A percentile compares a stretch with the other conserved stretches of the same genome.
Evolutionary conservation across 257 asterid species (phyloP).

Genomic region (Verbascum thapsus): DNA sequence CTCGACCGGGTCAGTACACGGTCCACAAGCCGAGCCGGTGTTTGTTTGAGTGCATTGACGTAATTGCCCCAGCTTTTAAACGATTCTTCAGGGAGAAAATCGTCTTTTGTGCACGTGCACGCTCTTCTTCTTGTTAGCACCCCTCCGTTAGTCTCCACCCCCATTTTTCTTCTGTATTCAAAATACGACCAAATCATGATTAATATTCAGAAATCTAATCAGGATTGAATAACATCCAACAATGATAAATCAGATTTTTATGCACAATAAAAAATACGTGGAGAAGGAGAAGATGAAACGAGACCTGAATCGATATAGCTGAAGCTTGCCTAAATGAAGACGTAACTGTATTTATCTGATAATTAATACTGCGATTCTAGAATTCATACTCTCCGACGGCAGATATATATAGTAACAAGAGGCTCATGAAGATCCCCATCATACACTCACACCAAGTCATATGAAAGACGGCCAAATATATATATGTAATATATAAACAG

Average conservation of each 20-base stretch:
- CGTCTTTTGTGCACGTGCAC: slow-evolving; percentile 50
- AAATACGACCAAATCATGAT: no score
- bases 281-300: no score
- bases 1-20: slow-evolving; percentile 54
- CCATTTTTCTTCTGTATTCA: slow-evolving; percentile 41
- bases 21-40: slow-evolving; percentile 51
- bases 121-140: slow-evolving; percentile 38
- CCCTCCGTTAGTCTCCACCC: slow-evolving; percentile 20
- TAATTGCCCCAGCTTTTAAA: slow-evolving; percentile 60
- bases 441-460: neutral
- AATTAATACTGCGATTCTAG: no score
- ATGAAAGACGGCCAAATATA: neutral
- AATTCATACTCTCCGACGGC: no score
- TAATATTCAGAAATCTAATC: no score
- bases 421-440: neutral
- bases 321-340: neutral
- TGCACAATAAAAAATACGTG: neutral
- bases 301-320: neutral
- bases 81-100: slow-evolving; percentile 77
- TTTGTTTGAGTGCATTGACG: slow-evolving; percentile 48
- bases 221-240: no score
- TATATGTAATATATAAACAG: no score
- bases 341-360: slow-evolving; percentile 1
- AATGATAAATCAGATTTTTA: neutral
- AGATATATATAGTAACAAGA: slow-evolving; percentile 10